A percentile compares a stretch with the other conserved stretches of the same genome.
Conservation (phyloP, 2,329 filamentous ascomycete species). For the Fusarium xylarioides region DNA sequence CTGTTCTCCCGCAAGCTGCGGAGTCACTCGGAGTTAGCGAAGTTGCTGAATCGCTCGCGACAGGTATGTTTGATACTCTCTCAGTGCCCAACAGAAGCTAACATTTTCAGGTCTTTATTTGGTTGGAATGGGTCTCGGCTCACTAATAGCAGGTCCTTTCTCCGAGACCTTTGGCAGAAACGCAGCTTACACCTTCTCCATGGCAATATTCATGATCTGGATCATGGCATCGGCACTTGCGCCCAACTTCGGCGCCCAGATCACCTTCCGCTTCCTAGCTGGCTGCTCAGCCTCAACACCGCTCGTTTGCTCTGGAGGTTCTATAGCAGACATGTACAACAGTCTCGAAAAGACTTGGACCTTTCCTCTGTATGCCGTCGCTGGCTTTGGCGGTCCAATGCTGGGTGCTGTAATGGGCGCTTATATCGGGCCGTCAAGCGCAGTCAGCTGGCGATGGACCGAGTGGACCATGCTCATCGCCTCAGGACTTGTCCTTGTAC, state of each 20-base stretch:
- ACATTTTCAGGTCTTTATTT: constrained; percentile 41
- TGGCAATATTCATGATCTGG: constrained; percentile 55
- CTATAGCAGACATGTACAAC: constrained; percentile 52
- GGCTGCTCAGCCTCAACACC: constrained; percentile 58
- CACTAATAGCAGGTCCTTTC: constrained; percentile 49
- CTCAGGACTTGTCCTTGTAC: constrained; percentile 63
- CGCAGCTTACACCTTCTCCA: constrained; percentile 50
- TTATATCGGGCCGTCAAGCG: constrained; percentile 69
- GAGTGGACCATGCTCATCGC: constrained; percentile 74
- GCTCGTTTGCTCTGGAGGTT: constrained; percentile 53
- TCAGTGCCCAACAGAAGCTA: fast-evolving
- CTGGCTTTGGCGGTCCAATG: constrained; percentile 53
- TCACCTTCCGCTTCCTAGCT: constrained; percentile 59
- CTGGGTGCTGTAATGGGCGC: constrained; percentile 60
- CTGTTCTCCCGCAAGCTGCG: constrained; percentile 55
- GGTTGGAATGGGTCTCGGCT: constrained; percentile 50
- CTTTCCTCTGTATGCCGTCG: constrained; percentile 58
- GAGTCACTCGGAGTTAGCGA: constrained; percentile 58
- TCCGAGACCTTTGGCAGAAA: constrained; percentile 54
- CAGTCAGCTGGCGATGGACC: constrained; percentile 66
- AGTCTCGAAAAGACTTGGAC: constrained; percentile 48
- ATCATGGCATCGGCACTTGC: constrained; percentile 55
- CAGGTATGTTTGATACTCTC: constrained; percentile 37
- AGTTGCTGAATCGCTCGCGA: constrained; percentile 60
- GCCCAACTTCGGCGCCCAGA: constrained; percentile 53